Evolutionary conservation across 495 filamentous ascomycete species (phyloP).

Genomic region (Xeromyces bisporus): DNA sequence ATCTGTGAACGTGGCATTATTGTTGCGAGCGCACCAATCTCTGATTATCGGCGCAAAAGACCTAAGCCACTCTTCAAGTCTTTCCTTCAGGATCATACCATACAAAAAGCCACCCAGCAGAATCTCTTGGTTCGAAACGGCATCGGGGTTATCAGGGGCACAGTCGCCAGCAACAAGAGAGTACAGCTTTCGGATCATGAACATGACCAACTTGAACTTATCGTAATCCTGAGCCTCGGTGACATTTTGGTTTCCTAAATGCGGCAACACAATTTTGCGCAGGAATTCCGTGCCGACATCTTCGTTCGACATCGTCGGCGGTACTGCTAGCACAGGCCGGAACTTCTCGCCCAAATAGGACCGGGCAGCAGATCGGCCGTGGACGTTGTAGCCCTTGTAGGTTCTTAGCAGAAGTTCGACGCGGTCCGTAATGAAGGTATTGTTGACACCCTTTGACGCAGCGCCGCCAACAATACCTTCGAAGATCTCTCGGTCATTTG

Average conservation of each 20-base stretch:
- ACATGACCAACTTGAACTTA: conserved; percentile 87
- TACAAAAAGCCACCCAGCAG: conserved; percentile 85
- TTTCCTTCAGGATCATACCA: conserved; percentile 88
- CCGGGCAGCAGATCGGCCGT: conserved; percentile 60
- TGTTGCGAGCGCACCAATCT: conserved; percentile 54
- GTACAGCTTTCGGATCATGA: conserved; percentile 94
- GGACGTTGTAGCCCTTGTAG: conserved; percentile 75
- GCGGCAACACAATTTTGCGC: conserved; percentile 73
- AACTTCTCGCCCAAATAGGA: conserved; percentile 81
- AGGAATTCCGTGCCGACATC: conserved; percentile 83
- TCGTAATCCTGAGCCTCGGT: conserved; percentile 67
- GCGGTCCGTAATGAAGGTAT: conserved; percentile 88
- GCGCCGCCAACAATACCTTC: conserved; percentile 65
- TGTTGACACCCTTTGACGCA: conserved; percentile 56
- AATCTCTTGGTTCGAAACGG: conserved; percentile 86
- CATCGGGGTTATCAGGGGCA: conserved; percentile 84
- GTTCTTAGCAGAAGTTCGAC: conserved; percentile 83
- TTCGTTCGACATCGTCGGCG: conserved; percentile 64
- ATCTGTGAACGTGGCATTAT: conserved; percentile 47
- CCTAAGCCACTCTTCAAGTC: conserved; percentile 71
- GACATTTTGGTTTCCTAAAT: conserved; percentile 69
- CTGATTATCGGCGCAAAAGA: conserved; percentile 40
- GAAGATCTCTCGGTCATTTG: conserved; percentile 90
- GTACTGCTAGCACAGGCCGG: conserved; percentile 62
- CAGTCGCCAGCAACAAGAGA: conserved; percentile 84